Evolutionary conservation across 306 rosid genomes (phyloP).

Genomic region (peach (Prunus persica)): DNA sequence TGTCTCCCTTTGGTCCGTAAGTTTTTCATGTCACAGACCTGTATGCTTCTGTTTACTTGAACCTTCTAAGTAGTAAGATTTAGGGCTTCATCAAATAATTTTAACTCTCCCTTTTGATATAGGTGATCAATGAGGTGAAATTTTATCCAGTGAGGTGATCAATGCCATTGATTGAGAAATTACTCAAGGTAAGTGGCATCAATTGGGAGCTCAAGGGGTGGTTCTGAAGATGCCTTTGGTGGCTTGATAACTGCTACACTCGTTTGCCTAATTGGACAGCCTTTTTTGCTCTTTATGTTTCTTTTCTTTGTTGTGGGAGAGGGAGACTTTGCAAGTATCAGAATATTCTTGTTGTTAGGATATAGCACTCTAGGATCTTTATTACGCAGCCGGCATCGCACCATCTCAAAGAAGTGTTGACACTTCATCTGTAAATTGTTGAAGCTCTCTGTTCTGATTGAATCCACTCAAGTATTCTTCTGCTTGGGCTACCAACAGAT

Average conservation of each 20-base stretch:
- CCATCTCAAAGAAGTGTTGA: background rate
- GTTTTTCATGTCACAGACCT: background rate
- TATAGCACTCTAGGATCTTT: background rate
- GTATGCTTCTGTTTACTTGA: background rate
- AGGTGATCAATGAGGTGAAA: background rate
- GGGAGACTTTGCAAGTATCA: background rate
- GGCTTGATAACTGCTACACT: slow-evolving; percentile 3
- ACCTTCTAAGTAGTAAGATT: background rate
- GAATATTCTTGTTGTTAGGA: background rate
- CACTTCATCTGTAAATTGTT: background rate
- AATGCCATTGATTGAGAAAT: slow-evolving; percentile 3
- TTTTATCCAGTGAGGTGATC: slow-evolving; percentile 6
- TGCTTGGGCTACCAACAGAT: background rate
- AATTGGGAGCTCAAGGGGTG: background rate
- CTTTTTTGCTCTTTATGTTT: background rate
- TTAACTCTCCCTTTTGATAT: slow-evolving; percentile 5
- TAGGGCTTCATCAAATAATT: background rate
- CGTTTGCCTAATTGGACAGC: background rate
- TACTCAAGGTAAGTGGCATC: background rate
- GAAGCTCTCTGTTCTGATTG: background rate
- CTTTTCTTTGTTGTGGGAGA: background rate
- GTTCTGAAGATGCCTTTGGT: background rate
- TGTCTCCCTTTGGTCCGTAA: no score
- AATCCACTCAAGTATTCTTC: background rate
- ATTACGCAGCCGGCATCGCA: background rate